Base-by-base conservation (phyloP, 2,329 filamentous ascomycete genomes). In the Trichoderma gracile region DNA sequence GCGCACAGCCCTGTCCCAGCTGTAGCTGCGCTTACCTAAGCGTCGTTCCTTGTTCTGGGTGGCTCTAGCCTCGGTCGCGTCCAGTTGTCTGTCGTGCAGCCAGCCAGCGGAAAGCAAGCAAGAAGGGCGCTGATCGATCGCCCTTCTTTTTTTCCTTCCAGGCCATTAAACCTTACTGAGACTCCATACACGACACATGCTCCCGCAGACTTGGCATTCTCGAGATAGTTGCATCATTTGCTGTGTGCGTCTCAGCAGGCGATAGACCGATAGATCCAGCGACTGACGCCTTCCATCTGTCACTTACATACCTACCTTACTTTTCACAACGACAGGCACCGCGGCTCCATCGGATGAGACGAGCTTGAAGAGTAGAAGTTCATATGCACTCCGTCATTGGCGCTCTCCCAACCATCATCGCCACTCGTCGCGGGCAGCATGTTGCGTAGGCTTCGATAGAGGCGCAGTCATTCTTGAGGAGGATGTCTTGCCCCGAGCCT, bases 401-500 rank as follows among this genome's bases (percentile, higher is more conserved):
- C 19, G 30, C 43, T 12, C 55, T 45, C 19, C 27, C 5, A 58
- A 49, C 23, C 43, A 7, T 14, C 33, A 49, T 14, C 33, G 40
- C 40, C 19, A 14, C n/a, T 9, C 47, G n/a, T 40, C 45, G 15
- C 56, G 27, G 40, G 19, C 59, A 55, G 59, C 40, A 63, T 63
- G 59, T 63, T 40, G 42, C 50, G 50, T 27, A 42, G 42, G 50
- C 19, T 55, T 47, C 43, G 50, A 55, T 63, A 63, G 33, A 38
- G 27, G 8, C 23, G 58, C 42, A 27, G 50, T 38, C 59, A 45
- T 47, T 55, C 40, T 42, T 17, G 21, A 46, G 52, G 27, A 64
- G 61, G n/a, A 64, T 64, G 62, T 50, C 47, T 19, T 58, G 43
- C 53, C n/a, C 45, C 25, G 62, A 27, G 60, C 60, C 45, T 45